Conservation (phyloP, 2,329 filamentous ascomycete genomes). For the Aspergillus flavus region DNA sequence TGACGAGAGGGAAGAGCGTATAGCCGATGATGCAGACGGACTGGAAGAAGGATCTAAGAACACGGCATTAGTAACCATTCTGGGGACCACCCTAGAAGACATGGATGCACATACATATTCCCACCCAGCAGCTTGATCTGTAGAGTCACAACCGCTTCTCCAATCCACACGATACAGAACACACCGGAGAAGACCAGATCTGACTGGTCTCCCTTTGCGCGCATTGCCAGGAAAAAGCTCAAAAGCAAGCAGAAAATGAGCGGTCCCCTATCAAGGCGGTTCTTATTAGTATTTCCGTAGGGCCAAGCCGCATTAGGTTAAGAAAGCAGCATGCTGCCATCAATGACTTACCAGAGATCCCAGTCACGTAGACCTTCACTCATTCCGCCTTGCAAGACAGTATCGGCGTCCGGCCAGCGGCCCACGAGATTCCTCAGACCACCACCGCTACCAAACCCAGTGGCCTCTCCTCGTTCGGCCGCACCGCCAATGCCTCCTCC, state of each 20-base stretch:
- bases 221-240: constrained; percentile 83
- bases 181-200: constrained; percentile 92
- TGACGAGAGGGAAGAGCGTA: constrained; percentile 93
- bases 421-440: constrained; percentile 60
- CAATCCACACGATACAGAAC: constrained; percentile 96
- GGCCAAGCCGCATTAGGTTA: neutral
- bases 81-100: neutral
- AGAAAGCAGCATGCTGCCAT: neutral
- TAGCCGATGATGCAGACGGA: constrained; percentile 98
- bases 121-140: constrained; percentile 96
- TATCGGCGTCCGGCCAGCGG: constrained; percentile 69
- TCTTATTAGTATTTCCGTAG: constrained; percentile 18
- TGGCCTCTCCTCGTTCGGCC: constrained; percentile 59
- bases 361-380: constrained; percentile 89
- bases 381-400: constrained; percentile 71
- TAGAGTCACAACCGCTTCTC: constrained; percentile 92
- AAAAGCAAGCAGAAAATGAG: constrained; percentile 90
- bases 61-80: constrained; percentile 22
- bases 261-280: constrained; percentile 67
- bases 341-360: constrained; percentile 75
- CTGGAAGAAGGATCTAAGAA: constrained; percentile 89
- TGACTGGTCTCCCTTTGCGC: constrained; percentile 76
- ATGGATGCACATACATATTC: constrained; percentile 76
- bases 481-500: constrained; percentile 58
- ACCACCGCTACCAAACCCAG: constrained; percentile 48